These are phyloP conservation scores for Irpex sp. DNA, from an alignment of 1,284 basidiomycete genomes.

Conservation along the genomic window DNA sequence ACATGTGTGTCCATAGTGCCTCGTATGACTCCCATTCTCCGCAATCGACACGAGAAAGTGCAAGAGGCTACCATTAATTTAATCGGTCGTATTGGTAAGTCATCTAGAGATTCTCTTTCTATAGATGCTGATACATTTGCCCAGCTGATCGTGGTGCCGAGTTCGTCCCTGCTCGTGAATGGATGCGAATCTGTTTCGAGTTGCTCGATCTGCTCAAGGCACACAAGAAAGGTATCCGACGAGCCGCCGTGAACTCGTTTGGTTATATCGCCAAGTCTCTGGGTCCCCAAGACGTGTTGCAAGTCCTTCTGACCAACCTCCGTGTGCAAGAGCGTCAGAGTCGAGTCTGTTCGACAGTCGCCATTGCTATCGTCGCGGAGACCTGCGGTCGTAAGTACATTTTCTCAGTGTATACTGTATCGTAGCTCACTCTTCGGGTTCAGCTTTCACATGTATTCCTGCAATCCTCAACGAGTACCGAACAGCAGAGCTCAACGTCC, in stretches of 20 bases:
- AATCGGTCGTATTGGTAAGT: slow-evolving; percentile 92
- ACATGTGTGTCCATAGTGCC: slow-evolving; percentile 62
- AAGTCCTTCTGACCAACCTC: slow-evolving; percentile 94
- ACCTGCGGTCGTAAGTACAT: slow-evolving; percentile 88
- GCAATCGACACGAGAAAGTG: slow-evolving; percentile 99
- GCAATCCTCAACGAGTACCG: slow-evolving; percentile 99
- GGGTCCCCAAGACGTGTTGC: slow-evolving; percentile 97
- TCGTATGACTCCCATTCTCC: slow-evolving; percentile 98
- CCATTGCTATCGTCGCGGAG: slow-evolving; percentile 96
- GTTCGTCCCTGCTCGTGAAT: slow-evolving; percentile 97
- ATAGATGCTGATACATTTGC: slow-evolving; percentile 8
- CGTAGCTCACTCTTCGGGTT: slow-evolving; percentile 22
- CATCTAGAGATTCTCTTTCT: neutral
- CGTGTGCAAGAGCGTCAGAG: slow-evolving; percentile 99
- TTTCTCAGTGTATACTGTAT: too few species aligned
- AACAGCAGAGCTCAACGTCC: slow-evolving; percentile 96
- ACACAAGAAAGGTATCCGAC: slow-evolving; percentile 98
- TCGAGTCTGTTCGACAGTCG: slow-evolving; percentile 98
- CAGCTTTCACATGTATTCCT: slow-evolving; percentile 97
- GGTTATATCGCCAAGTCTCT: slow-evolving; percentile 99
- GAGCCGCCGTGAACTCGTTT: slow-evolving; percentile 98
- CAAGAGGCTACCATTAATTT: slow-evolving; percentile 99
- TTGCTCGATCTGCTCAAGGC: slow-evolving; percentile 96
- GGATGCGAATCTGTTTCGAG: slow-evolving; percentile 99
- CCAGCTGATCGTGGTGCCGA: slow-evolving; percentile 97